These are phyloP conservation scores for Vigna trinervia DNA, from an alignment of 306 rosid species.

Conservation along the genomic window DNA sequence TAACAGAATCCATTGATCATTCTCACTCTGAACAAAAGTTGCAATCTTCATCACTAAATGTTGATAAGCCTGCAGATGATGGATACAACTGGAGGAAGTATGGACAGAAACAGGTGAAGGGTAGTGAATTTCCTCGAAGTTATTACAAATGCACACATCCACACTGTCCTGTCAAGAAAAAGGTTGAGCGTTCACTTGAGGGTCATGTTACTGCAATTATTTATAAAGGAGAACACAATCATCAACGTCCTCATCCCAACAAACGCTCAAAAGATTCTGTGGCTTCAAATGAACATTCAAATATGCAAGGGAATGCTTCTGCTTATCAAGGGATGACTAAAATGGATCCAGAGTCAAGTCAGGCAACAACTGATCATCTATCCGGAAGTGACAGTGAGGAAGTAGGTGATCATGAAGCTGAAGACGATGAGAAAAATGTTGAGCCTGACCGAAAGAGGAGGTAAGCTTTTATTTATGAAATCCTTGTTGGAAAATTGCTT, in stretches of 20 bases:
- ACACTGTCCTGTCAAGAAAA: constrained; percentile 81
- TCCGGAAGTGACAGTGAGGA: constrained; percentile 80
- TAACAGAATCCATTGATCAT: constrained; percentile 48
- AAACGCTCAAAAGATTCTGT: constrained; percentile 62
- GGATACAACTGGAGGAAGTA: constrained; percentile 89
- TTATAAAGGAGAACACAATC: constrained; percentile 84
- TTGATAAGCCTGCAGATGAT: constrained; percentile 74
- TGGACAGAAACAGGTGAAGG: constrained; percentile 90
- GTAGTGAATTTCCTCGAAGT: constrained; percentile 83
- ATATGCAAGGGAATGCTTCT: constrained; percentile 46
- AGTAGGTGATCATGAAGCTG: constrained; percentile 62
- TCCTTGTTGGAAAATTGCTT: background rate
- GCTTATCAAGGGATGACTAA: constrained; percentile 45
- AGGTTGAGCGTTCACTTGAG: constrained; percentile 80
- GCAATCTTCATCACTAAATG: constrained; percentile 52
- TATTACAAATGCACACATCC: constrained; percentile 80
- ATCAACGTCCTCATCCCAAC: constrained; percentile 60
- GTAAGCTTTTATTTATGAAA: constrained; percentile 40
- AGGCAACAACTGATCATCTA: constrained; percentile 58
- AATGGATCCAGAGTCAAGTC: constrained; percentile 67
- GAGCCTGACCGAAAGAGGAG: constrained; percentile 79
- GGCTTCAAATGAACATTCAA: constrained; percentile 51
- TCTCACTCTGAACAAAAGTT: constrained; percentile 57
- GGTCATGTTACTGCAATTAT: constrained; percentile 81
- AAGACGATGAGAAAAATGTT: constrained; percentile 56